Base-by-base conservation (phyloP, 2,329 filamentous ascomycete genomes). In the Apiospora hydei region DNA sequence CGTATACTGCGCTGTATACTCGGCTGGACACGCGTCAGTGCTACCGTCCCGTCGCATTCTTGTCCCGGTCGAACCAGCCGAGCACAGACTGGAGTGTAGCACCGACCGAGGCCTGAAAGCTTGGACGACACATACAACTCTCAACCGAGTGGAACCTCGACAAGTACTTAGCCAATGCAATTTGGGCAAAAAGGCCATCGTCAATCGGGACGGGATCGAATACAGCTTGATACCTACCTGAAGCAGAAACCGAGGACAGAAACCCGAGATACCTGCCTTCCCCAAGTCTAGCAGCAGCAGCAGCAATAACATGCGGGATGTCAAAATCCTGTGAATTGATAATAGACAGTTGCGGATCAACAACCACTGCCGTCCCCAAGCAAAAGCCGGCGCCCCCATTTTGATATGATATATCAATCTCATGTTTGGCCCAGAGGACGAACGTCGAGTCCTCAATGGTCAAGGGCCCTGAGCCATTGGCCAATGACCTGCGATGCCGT, bases 401-500 rank as follows among this genome's bases (percentile, higher is more conserved):
- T 64, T 41, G 57, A 64, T 64, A 41, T 64, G 57, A 64, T 34
- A 64, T 41, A n/a, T 68, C 71, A 71, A 70, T 70, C 44, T 71
- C 71, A 69, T 69, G 72, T 67, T 64, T 64, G 66, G 51, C 71
- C 61, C 73, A 46, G n/a, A 34, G 14, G 73, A 75, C 75, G 72
- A 72, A 76, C 76, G 75, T 77, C 77, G 78, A 77, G 77, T 74
- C 74, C 74, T 76, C 73, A 41, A 64, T 64, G 21, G 46, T 30
- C 75, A 75, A 73, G 77, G 78, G 78, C 78, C 76, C 73, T 70
- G 73, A 77, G 75, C 76, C 77, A 79, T 79, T 79, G 78, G 73
- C 79, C 78, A 80, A 80, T 80, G 74, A 75, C 72, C 69, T 77
- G 76, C 73, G 77, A 72, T 78, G 72, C 77, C 78, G 78, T 75